Base-by-base conservation (phyloP, 495 filamentous ascomycete genomes). In the Aspergillus sclerotiicarbonarius region DNA sequence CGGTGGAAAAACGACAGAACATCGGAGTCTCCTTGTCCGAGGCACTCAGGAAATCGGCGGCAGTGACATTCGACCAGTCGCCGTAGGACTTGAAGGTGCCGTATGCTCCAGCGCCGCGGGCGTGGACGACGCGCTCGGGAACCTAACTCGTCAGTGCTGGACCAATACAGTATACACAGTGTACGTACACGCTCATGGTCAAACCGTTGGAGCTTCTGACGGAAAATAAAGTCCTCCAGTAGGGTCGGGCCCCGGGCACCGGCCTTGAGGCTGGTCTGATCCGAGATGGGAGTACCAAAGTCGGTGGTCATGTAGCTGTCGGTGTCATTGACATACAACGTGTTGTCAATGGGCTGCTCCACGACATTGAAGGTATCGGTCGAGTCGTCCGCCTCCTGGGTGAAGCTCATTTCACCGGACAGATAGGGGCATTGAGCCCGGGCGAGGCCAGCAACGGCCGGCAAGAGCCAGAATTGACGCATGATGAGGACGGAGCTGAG, bases 191-290 rank as follows among this genome's bases (percentile, higher is more conserved):
- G 79, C 62, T 91, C 88, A 67, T 90, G 88, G 58, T 92, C 89
- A 63, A 92, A 91, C 32, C 84, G 87, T 43, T 83, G 83, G 52
- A 92, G 86, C 74, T 90, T 92, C 57, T 90, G 87, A 20, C 89
- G 81, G 68, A 90, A 86, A 56, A 90, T 88, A 53, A 88, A 91
- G 62, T 92, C 89, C 62, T 92, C 88, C 7, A 92, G 73, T 19
- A 91, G 75, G 4, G 86, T 87, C 19, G 88, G 80, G 0, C 89
- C 89, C 47, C 88, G 76, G 9, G 76, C 72, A 0, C 88, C 88
- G 45, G 83, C 87, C 61, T 80, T 89, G 54, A 92, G 67, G 60
- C 85, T 88, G 59, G 78, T 74, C 60, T 84, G 83, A 48, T 91
- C 88, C 32, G 71, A 73, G 50, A 91, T 86, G 0, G 86, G 87